Base-by-base conservation (phyloP, 305 asterid species). In the Fraxinus nigra region DNA sequence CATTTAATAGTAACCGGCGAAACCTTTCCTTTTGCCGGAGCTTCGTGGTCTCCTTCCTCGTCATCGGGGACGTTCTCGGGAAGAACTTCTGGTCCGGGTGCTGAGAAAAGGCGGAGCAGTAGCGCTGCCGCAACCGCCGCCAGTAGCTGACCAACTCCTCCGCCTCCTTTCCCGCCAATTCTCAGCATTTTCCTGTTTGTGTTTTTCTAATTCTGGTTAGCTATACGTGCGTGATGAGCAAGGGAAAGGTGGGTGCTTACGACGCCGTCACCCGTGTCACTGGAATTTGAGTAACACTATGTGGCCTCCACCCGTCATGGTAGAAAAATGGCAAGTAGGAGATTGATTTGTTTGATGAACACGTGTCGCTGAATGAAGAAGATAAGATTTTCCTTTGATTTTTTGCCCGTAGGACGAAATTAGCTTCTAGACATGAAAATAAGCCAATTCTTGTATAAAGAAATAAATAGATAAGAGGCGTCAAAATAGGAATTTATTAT, bases 41-140 rank as follows among this genome's bases (percentile, higher is more conserved):
- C 84, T 51, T 83, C 87, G 75, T 16, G 86, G 16, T 86, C 79
- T 37, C 82, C 87, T 38, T 86, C 87, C 26, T 87, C 88, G 1
- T 86, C 90, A 65, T 79, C 89, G 6, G 73, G 81, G 82, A 83
- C 91, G 33, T 79, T 63, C 35, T 91, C 94, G 74, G 92, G 87
- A 32, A 88, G 82, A 32, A 88, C 72, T 83, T 81, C 95, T 61
- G 93, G 94, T 8, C 93, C 97, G 1, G 97, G 95, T 8, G 83
- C 86, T 48, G 97, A 89, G 88, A 95, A 86, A 48, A 94, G 82
- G 75, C 99, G 97, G 86, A 95, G 91, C 78, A 95, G 88, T 78
- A 94, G 84, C 26, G 97, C 94, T 72, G 96, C 98, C 86, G 96
- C 97, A 0, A 86, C 97, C 22, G 98, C 99, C 65, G 88, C 96